A percentile compares a stretch with the other conserved stretches of the same genome.
phyloP scores from a whole-genome alignment of 257 asterid species.

The Leptodermis oblonga region DNA sequence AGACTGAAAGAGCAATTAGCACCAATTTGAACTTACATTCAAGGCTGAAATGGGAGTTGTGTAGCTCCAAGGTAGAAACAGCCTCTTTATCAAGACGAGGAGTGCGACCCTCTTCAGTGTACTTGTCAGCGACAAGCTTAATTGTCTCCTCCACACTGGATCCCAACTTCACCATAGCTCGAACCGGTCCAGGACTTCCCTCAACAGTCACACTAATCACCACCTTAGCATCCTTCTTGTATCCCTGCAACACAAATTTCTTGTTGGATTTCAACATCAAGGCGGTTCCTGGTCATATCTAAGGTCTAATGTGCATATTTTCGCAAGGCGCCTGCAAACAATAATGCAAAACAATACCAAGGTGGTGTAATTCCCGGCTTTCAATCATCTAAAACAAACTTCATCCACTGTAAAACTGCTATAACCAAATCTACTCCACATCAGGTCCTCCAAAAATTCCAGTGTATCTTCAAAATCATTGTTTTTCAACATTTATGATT shows the following conservation, averaged over 20 bases:
- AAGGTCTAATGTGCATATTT: neutral
- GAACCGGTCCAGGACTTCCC: slow-evolving; percentile 75
- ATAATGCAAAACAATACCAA: neutral
- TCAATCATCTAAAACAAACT: neutral
- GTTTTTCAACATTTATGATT: neutral
- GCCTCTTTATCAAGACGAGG: slow-evolving; percentile 48
- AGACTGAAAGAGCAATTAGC: neutral
- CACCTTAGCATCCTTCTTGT: slow-evolving; percentile 57
- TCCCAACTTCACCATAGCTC: slow-evolving; percentile 65
- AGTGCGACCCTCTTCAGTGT: slow-evolving; percentile 58
- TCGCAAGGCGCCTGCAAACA: neutral
- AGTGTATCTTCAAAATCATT: neutral
- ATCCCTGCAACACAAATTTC: slow-evolving; percentile 31
- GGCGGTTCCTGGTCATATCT: neutral
- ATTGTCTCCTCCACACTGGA: slow-evolving; percentile 58
- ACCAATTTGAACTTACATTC: slow-evolving; percentile 40
- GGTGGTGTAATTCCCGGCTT: neutral
- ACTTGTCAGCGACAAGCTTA: slow-evolving; percentile 44
- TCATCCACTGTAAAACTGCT: neutral
- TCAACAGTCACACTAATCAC: slow-evolving; percentile 69
- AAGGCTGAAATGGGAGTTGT: slow-evolving; percentile 66
- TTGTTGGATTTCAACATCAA: neutral
- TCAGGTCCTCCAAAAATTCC: neutral
- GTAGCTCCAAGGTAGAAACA: slow-evolving; percentile 45
- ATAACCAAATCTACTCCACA: neutral